Conservation (phyloP, 306 rosid genomes). For the Nissolia schottii region DNA sequence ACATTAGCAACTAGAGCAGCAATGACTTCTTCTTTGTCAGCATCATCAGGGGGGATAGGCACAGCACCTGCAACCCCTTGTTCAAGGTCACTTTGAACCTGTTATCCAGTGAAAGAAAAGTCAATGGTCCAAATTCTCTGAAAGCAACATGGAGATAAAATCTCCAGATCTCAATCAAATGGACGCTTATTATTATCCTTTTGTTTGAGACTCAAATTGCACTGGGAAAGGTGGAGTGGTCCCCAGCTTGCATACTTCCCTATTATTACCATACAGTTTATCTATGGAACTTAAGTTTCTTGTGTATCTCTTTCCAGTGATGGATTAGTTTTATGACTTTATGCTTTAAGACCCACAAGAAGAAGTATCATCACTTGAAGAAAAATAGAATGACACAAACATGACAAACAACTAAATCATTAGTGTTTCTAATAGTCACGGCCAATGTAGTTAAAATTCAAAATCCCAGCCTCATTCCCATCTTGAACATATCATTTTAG, state of each 20-base stretch:
- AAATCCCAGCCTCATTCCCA: neutral
- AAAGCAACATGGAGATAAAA: neutral
- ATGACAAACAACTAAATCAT: neutral
- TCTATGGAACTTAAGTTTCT: neutral
- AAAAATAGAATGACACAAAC: slow-evolving; percentile 7
- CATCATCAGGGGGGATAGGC: slow-evolving; percentile 75
- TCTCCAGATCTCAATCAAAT: neutral
- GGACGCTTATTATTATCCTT: neutral
- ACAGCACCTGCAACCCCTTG: slow-evolving; percentile 68
- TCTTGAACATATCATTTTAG: neutral
- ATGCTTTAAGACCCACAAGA: slow-evolving; percentile 16
- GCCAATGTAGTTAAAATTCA: slow-evolving; percentile 6
- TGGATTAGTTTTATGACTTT: neutral
- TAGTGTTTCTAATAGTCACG: neutral
- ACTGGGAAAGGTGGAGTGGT: slow-evolving; percentile 12
- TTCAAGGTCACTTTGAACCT: slow-evolving; percentile 84
- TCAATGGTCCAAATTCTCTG: neutral
- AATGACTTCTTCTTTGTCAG: slow-evolving; percentile 76
- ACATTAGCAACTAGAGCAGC: slow-evolving; percentile 78
- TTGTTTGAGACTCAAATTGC: slow-evolving; percentile 13
- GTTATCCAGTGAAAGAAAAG: slow-evolving; percentile 20
- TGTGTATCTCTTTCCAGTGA: neutral
- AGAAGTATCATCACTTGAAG: neutral
- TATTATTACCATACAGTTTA: slow-evolving; percentile 15
- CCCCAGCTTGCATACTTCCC: slow-evolving; percentile 17